Evolutionary conservation across 768 basidiomycete species (phyloP), one percentile per base, ranked within the genome.

Genomic region (Termitomyces sp.): DNA sequence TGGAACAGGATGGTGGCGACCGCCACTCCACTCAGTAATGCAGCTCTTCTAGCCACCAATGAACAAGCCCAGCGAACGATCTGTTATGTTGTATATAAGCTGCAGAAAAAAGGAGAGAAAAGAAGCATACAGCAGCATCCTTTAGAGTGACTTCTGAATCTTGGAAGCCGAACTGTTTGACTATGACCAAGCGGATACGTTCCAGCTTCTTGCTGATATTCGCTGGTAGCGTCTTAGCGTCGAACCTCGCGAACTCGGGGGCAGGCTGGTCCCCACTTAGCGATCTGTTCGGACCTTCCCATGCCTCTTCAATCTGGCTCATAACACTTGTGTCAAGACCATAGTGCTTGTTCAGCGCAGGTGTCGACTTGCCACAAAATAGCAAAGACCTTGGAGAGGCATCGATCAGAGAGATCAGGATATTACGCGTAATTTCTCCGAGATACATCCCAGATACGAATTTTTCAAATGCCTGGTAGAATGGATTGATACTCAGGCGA

Each of bases 401-500:
- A 62, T 93, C 91, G 61, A 96, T 76, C 60, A 98, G 75, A 49
- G 91, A 81, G 31, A 94, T 78, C 52, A 98, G 78, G 63, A 96
- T 75, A 66, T 91, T 90, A 40, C 97, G 87, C 26, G 87, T 81
- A 60, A 98, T 83, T 73, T 99, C 97, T 55, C 97, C 97, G 41
- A 98, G 83, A 70, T 99, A 99, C 96, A 99, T 98, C 55, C 97
- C 97, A 1, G 94, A 97, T 63, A 99, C 89, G 74, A 97, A 93
- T 76, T 98, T 99, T 72, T 99, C 97, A 68, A 94, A 98, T 2
- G 91, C 91, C 69, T 98, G 97, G 68, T 82, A 88, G 37, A 81
- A 78, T 28, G 95, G 94, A 66, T 99, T 99, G 72, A 98, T 98
- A 56, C 89, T 92, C 65, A 89, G 83, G 51, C 97, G 87, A 70